Conservation (phyloP, 441 rosid species). For the Manihot esculenta region DNA sequence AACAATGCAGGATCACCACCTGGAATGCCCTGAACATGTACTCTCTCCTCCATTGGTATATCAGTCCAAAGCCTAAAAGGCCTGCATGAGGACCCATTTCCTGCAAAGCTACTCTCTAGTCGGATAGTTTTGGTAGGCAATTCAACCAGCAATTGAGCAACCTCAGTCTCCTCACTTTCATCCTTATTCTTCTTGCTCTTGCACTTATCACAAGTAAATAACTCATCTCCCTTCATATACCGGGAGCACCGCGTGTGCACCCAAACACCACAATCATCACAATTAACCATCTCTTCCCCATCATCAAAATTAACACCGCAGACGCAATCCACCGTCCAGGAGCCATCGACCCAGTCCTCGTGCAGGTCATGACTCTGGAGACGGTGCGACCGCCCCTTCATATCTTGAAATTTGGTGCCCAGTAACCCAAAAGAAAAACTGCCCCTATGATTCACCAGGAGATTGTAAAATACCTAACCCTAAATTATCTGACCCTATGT, state of each 20-base stretch:
- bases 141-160: constrained; percentile 89
- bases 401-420: constrained; percentile 17
- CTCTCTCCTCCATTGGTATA: constrained; percentile 75
- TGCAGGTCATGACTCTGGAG: constrained; percentile 58
- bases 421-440: background rate
- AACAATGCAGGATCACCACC: constrained; percentile 86
- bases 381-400: constrained; percentile 69
- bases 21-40: constrained; percentile 92
- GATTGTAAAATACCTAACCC: background rate
- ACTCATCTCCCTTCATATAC: constrained; percentile 80
- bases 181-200: constrained; percentile 56
- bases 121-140: constrained; percentile 81
- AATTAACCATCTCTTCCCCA: constrained; percentile 99
- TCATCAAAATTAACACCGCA: constrained; percentile 96
- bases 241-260: constrained; percentile 97
- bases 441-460: background rate
- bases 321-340: constrained; percentile 97
- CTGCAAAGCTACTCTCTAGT: constrained; percentile 50
- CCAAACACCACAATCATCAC: constrained; percentile 98
- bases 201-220: constrained; percentile 88
- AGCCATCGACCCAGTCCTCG: constrained; percentile 96
- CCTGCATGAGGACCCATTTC: constrained; percentile 33
- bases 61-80: constrained; percentile 78
- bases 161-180: constrained; percentile 87
- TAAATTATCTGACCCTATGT: background rate